These are phyloP conservation scores for Spizellomyces punctatus DNA, from an alignment of 192 early-diverging fungal species.

Conservation along the genomic window DNA sequence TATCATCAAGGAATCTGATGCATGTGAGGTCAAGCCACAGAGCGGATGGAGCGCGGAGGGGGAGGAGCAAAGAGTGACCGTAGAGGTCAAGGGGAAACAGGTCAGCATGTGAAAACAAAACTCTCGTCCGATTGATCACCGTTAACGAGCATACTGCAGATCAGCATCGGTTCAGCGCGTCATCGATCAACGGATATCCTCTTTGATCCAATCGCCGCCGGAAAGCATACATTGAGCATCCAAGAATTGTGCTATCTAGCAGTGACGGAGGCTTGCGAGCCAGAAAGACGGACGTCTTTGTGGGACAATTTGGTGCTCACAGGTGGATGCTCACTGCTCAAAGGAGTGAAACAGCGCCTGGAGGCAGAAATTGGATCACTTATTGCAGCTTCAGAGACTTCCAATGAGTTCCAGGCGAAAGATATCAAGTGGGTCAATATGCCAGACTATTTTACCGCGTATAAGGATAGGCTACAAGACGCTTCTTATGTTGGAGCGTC, in stretches of 20 bases:
- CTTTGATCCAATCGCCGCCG: constrained; percentile 66
- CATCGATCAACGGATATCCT: constrained; percentile 68
- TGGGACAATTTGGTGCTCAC: constrained; percentile 87
- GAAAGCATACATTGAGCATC: constrained; percentile 39
- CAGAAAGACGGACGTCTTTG: constrained; percentile 72
- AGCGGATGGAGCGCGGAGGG: not conserved
- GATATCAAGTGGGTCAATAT: constrained; percentile 77
- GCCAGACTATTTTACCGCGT: constrained; percentile 85
- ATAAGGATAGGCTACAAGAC: constrained; percentile 69
- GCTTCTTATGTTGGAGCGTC: constrained; percentile 79
- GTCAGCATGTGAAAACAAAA: constrained; percentile 18
- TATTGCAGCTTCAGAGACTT: constrained; percentile 79
- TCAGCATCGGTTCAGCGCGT: constrained; percentile 35
- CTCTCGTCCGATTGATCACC: not conserved
- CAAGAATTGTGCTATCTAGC: constrained; percentile 68
- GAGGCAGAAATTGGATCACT: constrained; percentile 64
- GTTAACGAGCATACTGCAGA: no score
- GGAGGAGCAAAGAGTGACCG: constrained; percentile 10
- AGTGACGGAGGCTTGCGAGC: constrained; percentile 61
- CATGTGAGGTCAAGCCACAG: constrained; percentile 25
- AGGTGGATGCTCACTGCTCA: constrained; percentile 65
- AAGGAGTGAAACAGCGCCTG: constrained; percentile 69
- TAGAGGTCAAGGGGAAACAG: constrained; percentile 32
- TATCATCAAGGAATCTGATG: constrained; percentile 34
- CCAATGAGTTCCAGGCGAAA: constrained; percentile 82